These are phyloP conservation scores for Aspergillus piperis DNA, from an alignment of 2,329 filamentous ascomycete species.

Conservation along the genomic window DNA sequence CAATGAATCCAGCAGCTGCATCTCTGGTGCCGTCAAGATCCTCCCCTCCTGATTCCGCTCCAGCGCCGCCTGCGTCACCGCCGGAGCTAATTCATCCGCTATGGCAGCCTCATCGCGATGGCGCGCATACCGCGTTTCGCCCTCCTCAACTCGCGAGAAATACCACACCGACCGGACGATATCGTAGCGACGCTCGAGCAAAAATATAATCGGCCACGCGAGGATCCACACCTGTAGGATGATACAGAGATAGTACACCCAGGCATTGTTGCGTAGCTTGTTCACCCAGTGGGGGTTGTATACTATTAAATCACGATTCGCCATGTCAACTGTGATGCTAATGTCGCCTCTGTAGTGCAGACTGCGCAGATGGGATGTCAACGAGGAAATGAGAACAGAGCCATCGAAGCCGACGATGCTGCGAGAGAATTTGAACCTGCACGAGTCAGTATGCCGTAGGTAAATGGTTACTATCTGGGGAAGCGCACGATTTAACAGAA, in stretches of 20 bases:
- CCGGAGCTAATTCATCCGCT: conserved; percentile 35
- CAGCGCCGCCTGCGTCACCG: conserved; percentile 39
- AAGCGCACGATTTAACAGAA: conserved; percentile 39
- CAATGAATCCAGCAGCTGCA: conserved; percentile 14
- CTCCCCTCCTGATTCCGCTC: conserved; percentile 23
- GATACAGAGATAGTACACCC: conserved; percentile 38
- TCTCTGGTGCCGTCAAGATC: conserved; percentile 20
- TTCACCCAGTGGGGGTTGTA: conserved; percentile 45
- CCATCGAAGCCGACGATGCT: conserved; percentile 33
- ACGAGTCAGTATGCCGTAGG: no score
- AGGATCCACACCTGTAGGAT: conserved; percentile 44
- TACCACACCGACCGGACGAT: conserved; percentile 35
- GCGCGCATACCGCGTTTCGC: conserved; percentile 26
- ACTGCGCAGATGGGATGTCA: conserved; percentile 40
- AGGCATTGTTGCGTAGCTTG: conserved; percentile 34
- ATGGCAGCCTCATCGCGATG: conserved; percentile 30
- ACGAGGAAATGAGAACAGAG: conserved; percentile 26
- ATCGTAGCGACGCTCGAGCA: conserved; percentile 41
- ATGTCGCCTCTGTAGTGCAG: conserved; percentile 41
- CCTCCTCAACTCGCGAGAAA: conserved; percentile 23
- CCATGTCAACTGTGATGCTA: conserved; percentile 22
- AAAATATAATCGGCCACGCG: conserved; percentile 41
- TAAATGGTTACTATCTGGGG: background rate
- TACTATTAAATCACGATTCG: conserved; percentile 35
- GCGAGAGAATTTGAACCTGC: conserved; percentile 35